A percentile compares a stretch with the other conserved stretches of the same genome.
These are phyloP conservation scores for Mycena leptocephala DNA, from an alignment of 768 basidiomycete genomes.

Conservation along the genomic window DNA sequence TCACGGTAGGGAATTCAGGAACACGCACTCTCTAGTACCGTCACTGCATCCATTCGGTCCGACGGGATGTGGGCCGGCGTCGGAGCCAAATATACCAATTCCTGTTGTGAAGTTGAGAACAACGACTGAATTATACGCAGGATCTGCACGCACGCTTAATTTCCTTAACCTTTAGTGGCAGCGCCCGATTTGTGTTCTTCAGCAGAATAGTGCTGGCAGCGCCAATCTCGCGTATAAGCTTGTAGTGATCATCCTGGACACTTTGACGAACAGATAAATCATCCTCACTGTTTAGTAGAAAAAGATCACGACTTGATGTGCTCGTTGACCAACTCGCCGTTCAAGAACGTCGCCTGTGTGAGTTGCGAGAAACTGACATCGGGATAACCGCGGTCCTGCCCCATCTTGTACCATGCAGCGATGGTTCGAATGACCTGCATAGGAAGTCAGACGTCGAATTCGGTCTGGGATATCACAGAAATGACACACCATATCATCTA, in stretches of 20 bases:
- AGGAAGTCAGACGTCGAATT: too few species aligned
- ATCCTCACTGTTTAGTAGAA: constrained; percentile 28
- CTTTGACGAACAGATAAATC: constrained; percentile 39
- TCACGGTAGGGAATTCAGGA: too few species aligned
- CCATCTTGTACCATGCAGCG: constrained; percentile 57
- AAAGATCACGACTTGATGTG: constrained; percentile 50
- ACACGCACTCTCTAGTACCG: constrained; percentile 35
- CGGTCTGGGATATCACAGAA: too few species aligned
- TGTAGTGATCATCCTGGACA: constrained; percentile 44
- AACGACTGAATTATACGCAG: not conserved
- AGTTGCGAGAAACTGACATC: constrained; percentile 35
- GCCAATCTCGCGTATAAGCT: constrained; percentile 71
- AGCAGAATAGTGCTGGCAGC: constrained; percentile 76
- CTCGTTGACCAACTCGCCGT: constrained; percentile 32
- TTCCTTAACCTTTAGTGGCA: constrained; percentile 58
- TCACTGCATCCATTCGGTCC: constrained; percentile 50
- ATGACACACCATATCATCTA: constrained; percentile 70
- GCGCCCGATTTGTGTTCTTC: constrained; percentile 66
- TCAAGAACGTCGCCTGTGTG: constrained; percentile 27
- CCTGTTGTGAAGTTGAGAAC: constrained; percentile 24
- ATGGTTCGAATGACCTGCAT: constrained; percentile 63
- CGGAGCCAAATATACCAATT: constrained; percentile 58
- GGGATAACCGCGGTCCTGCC: constrained; percentile 38
- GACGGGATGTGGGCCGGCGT: constrained; percentile 50
- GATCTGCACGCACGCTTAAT: constrained; percentile 48